Evolutionary conservation across 768 basidiomycete genomes (phyloP).

Genomic region (Lactarius pseudohatsudake): DNA sequence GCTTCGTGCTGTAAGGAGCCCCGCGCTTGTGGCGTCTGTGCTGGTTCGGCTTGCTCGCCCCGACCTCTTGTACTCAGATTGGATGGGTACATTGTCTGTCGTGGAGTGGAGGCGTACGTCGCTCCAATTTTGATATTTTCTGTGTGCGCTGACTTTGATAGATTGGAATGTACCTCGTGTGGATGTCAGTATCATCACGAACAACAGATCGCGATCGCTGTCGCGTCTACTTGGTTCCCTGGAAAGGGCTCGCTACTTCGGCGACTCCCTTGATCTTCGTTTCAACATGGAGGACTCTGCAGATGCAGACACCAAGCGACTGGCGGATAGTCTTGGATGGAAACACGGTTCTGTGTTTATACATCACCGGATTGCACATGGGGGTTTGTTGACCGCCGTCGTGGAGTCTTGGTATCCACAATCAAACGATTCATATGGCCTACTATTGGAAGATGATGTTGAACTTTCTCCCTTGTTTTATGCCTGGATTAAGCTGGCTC

Average conservation of each 20-base stretch:
- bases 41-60: conserved; percentile 46
- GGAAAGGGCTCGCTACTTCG: conserved; percentile 57
- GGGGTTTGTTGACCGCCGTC: conserved; percentile 77
- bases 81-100: conserved; percentile 61
- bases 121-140: neutral
- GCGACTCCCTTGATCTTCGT: conserved; percentile 61
- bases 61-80: conserved; percentile 54
- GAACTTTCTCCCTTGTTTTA: conserved; percentile 84
- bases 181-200: conserved; percentile 74
- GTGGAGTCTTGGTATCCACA: conserved; percentile 89
- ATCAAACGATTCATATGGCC: conserved; percentile 68
- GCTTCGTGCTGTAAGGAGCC: conserved; percentile 1
- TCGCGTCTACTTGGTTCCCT: conserved; percentile 65
- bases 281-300: conserved; percentile 78
- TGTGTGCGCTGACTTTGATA: conserved; percentile 36
- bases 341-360: conserved; percentile 55
- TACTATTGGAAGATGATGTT: conserved; percentile 84
- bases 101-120: conserved; percentile 58
- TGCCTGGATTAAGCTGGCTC: conserved; percentile 80
- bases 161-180: conserved; percentile 74
- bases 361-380: conserved; percentile 75
- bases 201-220: conserved; percentile 71
- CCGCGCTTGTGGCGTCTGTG: conserved; percentile 30
- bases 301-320: conserved; percentile 55
- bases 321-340: conserved; percentile 59